Evolutionary conservation across 495 filamentous ascomycete species (phyloP).

Genomic region (Hypomontagnella monticulosa): DNA sequence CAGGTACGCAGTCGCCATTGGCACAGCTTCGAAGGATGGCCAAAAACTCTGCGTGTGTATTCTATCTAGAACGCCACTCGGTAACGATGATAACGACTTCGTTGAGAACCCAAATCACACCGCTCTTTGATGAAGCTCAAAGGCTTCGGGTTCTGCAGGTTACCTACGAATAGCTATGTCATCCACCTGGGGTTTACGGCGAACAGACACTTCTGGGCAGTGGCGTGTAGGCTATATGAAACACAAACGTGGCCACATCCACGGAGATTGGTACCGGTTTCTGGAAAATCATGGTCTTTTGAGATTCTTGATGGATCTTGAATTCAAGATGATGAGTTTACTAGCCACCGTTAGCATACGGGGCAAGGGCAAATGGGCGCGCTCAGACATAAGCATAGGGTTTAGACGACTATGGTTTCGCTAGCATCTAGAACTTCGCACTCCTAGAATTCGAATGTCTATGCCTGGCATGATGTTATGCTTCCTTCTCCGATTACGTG

Average conservation of each 20-base stretch:
- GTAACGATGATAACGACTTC: not conserved
- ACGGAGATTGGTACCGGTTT: constrained; percentile 17
- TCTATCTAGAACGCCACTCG: not conserved
- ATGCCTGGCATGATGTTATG: not conserved
- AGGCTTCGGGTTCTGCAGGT: constrained; percentile 27
- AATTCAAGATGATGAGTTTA: constrained; percentile 8
- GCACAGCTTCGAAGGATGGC: constrained; percentile 18
- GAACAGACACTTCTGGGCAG: constrained; percentile 39
- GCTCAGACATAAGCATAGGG: constrained; percentile 31
- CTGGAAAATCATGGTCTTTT: constrained; percentile 14
- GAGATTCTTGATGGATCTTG: constrained; percentile 16
- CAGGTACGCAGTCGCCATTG: not conserved
- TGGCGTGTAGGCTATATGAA: constrained; percentile 36
- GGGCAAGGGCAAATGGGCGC: constrained; percentile 11
- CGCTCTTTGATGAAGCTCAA: constrained; percentile 14
- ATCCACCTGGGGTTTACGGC: constrained; percentile 26
- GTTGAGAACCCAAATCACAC: constrained; percentile 22
- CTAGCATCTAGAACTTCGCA: constrained; percentile 8
- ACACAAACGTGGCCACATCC: constrained; percentile 34
- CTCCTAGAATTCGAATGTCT: constrained; percentile 5
- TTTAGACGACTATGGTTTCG: constrained; percentile 10
- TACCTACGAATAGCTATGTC: constrained; percentile 29
- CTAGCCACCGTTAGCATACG: not conserved
- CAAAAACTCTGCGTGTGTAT: not conserved
- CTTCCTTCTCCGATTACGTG: constrained; percentile 5